phyloP scores from a whole-genome alignment of 2,329 filamentous ascomycete genomes.

The Alternaria burnsii region DNA sequence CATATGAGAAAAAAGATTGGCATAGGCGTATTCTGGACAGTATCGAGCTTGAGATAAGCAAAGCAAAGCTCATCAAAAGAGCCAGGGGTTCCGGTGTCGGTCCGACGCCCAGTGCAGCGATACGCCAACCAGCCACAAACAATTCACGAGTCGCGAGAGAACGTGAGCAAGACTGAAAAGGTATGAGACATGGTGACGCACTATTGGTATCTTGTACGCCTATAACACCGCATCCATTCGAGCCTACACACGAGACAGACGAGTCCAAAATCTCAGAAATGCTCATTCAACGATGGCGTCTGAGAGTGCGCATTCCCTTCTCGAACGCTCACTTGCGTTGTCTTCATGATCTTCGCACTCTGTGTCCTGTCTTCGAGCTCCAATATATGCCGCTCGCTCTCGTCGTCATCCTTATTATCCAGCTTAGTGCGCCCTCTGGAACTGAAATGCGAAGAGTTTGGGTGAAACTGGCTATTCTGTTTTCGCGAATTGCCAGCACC shows the following conservation, averaged over 20 bases:
- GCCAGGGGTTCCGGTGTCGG: not conserved
- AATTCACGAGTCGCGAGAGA: not conserved
- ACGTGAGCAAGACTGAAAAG: not conserved
- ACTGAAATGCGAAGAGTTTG: not conserved
- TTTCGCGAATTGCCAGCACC: not conserved
- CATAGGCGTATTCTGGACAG: not conserved
- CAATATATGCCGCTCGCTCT: constrained; percentile 15
- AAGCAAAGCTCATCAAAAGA: not conserved
- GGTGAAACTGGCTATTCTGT: not conserved
- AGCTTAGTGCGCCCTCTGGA: constrained; percentile 1
- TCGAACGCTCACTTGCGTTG: constrained; percentile 8
- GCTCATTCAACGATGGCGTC: not conserved
- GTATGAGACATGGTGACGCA: not conserved
- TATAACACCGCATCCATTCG: not conserved
- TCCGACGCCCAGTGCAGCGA: not conserved
- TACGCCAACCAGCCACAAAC: not conserved
- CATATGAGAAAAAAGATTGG: not conserved
- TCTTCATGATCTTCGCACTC: constrained; percentile 9
- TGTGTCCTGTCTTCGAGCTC: constrained; percentile 14
- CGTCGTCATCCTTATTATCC: constrained; percentile 3
- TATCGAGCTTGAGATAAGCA: not conserved
- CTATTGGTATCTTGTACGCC: not conserved
- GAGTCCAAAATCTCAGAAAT: not conserved
- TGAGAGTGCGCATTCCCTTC: constrained; percentile 3
- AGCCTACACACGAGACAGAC: not conserved